Evolutionary conservation across 768 basidiomycete genomes (phyloP).

Genomic region (Lenzites betulinus): DNA sequence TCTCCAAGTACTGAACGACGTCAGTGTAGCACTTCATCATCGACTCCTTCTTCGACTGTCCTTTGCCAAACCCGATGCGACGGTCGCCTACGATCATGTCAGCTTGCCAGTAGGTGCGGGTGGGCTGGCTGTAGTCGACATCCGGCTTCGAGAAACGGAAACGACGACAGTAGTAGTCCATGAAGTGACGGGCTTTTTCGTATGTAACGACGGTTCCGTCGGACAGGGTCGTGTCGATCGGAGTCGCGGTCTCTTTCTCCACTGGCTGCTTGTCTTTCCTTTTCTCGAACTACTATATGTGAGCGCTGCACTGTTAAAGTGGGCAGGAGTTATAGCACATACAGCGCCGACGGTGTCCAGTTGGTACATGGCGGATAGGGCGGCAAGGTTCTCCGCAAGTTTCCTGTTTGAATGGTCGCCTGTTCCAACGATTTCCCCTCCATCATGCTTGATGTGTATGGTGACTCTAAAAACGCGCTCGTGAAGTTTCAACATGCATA

Average conservation of each 20-base stretch:
- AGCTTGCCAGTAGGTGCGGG: slow-evolving; percentile 60
- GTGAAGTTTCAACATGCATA: background rate
- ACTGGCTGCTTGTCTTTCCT: slow-evolving; percentile 13
- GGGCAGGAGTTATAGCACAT: slow-evolving; percentile 32
- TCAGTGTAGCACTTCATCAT: slow-evolving; percentile 80
- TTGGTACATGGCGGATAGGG: slow-evolving; percentile 73
- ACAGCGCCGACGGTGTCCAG: slow-evolving; percentile 65
- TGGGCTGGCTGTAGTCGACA: slow-evolving; percentile 49
- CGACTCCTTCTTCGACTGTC: slow-evolving; percentile 69
- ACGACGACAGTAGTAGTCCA: slow-evolving; percentile 91
- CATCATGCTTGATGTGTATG: slow-evolving; percentile 28
- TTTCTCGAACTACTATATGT: slow-evolving; percentile 11
- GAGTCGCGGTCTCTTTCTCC: background rate
- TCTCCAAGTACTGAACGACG: slow-evolving; percentile 83
- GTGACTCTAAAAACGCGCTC: slow-evolving; percentile 38
- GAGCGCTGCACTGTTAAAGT: too few relatives aligned
- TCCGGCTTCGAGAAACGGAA: slow-evolving; percentile 77
- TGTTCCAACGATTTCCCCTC: slow-evolving; percentile 19
- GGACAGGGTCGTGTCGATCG: slow-evolving; percentile 44
- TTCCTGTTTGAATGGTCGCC: slow-evolving; percentile 53
- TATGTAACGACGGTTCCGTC: slow-evolving; percentile 66
- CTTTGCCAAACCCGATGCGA: slow-evolving; percentile 80
- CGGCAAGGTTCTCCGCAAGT: slow-evolving; percentile 74
- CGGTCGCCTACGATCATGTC: slow-evolving; percentile 75
- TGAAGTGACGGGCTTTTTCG: slow-evolving; percentile 82